These are phyloP conservation scores for Centella asiatica DNA, from an alignment of 129 eudicot genomes.

Conservation along the genomic window DNA sequence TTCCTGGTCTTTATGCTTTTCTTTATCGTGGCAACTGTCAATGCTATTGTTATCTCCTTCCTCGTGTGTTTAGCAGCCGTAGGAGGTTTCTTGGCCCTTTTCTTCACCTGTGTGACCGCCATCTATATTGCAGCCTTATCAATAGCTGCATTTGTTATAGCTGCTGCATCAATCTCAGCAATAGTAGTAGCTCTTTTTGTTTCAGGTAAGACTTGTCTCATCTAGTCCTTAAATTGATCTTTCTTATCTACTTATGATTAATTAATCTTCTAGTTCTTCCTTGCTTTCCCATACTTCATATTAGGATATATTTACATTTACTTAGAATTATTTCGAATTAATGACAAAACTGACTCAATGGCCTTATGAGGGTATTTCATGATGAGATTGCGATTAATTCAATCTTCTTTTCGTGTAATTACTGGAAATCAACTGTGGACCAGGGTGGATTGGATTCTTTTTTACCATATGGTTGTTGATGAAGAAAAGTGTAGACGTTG, in stretches of 20 bases:
- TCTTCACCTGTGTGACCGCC: conserved; percentile 65
- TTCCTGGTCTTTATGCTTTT: conserved; percentile 61
- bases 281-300: neutral
- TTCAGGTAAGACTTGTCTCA: conserved; percentile 38
- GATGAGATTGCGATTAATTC: neutral
- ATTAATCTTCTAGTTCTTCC: too few species aligned
- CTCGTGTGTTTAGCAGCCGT: conserved; percentile 74
- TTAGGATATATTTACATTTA: too few species aligned
- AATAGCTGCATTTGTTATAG: conserved; percentile 63
- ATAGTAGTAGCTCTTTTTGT: conserved; percentile 51
- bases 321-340: too few species aligned
- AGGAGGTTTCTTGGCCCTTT: conserved; percentile 83
- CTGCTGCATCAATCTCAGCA: conserved; percentile 54
- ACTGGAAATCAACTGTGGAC: neutral
- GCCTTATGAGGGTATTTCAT: too few species aligned
- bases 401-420: neutral
- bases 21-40: conserved; percentile 68
- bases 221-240: neutral
- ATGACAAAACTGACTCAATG: neutral
- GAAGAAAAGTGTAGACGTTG: conserved; percentile 46
- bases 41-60: conserved; percentile 68
- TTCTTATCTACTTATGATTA: neutral
- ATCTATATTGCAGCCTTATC: conserved; percentile 56
- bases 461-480: conserved; percentile 56
- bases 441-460: conserved; percentile 85